Conservation (phyloP, 352 stramenopile species). For the Phytophthora sansomeana region DNA sequence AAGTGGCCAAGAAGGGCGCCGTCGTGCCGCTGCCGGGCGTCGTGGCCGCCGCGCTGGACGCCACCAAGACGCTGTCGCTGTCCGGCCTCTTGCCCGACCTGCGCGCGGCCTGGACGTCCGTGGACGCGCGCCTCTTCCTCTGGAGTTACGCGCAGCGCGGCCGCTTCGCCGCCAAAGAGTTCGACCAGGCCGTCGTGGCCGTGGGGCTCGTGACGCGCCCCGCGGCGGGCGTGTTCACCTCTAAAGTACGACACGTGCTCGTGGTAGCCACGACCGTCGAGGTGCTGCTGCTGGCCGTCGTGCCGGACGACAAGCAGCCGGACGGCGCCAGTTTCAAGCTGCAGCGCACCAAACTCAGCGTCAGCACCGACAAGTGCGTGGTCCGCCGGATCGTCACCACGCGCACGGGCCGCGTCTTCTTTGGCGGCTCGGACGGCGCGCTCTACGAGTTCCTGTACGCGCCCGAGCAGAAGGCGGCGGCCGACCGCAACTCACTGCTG, state of each 20-base stretch:
- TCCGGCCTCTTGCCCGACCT: constrained; percentile 94
- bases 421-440: constrained; percentile 95
- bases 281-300: constrained; percentile 93
- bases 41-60: constrained; percentile 75
- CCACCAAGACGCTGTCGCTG: constrained; percentile 76
- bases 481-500: constrained; percentile 42
- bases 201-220: constrained; percentile 91
- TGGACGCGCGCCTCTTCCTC: constrained; percentile 95
- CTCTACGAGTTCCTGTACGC: constrained; percentile 95
- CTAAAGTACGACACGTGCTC: constrained; percentile 94
- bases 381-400: constrained; percentile 92
- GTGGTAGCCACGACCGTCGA: constrained; percentile 96
- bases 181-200: constrained; percentile 93
- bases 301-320: constrained; percentile 56
- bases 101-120: constrained; percentile 94
- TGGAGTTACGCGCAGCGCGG: constrained; percentile 92
- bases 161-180: constrained; percentile 90
- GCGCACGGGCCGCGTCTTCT: constrained; percentile 93
- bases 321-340: constrained; percentile 49
- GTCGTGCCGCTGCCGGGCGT: constrained; percentile 73
- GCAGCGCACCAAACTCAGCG: constrained; percentile 88
- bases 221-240: constrained; percentile 92
- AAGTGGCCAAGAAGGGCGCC: constrained; percentile 79
- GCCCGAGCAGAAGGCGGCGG: constrained; percentile 44
- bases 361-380: constrained; percentile 95